These are phyloP conservation scores for Russula abietina DNA, from an alignment of 768 basidiomycete genomes.

Conservation along the genomic window DNA sequence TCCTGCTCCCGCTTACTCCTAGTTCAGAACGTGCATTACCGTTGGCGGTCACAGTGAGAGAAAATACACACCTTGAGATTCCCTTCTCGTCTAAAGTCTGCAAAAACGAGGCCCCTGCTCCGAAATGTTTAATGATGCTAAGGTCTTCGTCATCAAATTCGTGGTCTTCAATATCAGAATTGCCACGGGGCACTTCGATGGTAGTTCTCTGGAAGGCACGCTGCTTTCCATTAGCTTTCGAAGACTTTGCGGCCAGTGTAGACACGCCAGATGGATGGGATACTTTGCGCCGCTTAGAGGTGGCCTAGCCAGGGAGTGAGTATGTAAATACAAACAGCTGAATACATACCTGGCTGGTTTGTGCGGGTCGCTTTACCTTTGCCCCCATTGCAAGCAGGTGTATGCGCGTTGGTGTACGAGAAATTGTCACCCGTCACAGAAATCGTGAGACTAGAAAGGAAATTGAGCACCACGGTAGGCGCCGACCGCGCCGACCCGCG, in stretches of 20 bases:
- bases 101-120: conserved; percentile 61
- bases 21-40: conserved; percentile 2
- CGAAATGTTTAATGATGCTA: conserved; percentile 59
- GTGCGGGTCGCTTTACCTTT: conserved; percentile 34
- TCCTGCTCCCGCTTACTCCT: conserved; percentile 86
- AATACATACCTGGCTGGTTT: conserved; percentile 29
- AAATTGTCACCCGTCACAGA: too few relatives aligned
- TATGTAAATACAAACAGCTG: neutral
- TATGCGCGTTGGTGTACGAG: neutral
- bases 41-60: conserved; percentile 7
- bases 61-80: conserved; percentile 61
- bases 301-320: conserved; percentile 29
- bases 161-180: conserved; percentile 43
- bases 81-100: conserved; percentile 64
- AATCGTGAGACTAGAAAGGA: neutral
- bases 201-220: conserved; percentile 52
- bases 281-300: conserved; percentile 61
- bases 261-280: conserved; percentile 25
- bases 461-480: neutral
- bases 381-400: conserved; percentile 28
- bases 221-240: conserved; percentile 47
- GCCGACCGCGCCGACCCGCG: neutral
- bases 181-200: conserved; percentile 55
- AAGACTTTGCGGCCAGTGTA: conserved; percentile 25
- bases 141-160: conserved; percentile 62